Evolutionary conservation across 805 yeast genomes (phyloP), one percentile per base, ranked within the genome.

Genomic region (Yarrowia sp.): DNA sequence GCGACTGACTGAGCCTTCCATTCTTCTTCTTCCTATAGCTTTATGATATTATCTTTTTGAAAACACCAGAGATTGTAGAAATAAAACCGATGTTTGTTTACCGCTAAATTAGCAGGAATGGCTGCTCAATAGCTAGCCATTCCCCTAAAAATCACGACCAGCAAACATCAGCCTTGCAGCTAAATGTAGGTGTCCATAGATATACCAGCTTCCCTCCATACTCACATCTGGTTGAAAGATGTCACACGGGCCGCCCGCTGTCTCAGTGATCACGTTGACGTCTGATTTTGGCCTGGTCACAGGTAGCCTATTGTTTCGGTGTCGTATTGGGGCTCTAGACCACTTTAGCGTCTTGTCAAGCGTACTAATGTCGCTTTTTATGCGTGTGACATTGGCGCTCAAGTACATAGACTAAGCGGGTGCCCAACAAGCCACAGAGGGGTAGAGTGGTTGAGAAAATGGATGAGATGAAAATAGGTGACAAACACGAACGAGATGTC

Each of bases 1-100:
- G 58, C 58, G 34, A 52, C 58, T 52, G 58, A 52, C 58, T n/a
- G 33, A 38, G 58, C 58, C 58, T 52, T 34, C 39, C 56, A 14
- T 43, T 43, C 13, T 19, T 38, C 56, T 34, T 50, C 42, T 52
- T 49, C 55, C 43, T 33, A 52, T 52, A 52, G 42, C 38, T 36
- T 52, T 52, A 52, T 36, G 43, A 52, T 36, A 52, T 52, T 52
- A 17, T 20, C 19, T 38, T 52, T 52, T 20, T 2, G 9, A 49
- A 30, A 34, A 5, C n/a, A 17, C 20, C 40, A 6, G 10, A 14
- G 17, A 0, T n/a, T 13, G 40, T 30, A 30, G 19, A 9, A 15
- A 13, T 9, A 14, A 30, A 15, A 30, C 53, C 44, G 10, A 47
- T n/a, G 56, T 52, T 52, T 52, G 33, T 52, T 52, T 52, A 36